Percentiles rank a stretch among this genome's conserved stretches.
Evolutionary conservation across 768 basidiomycete species (phyloP).

Genomic region (Mycena alexandri): DNA sequence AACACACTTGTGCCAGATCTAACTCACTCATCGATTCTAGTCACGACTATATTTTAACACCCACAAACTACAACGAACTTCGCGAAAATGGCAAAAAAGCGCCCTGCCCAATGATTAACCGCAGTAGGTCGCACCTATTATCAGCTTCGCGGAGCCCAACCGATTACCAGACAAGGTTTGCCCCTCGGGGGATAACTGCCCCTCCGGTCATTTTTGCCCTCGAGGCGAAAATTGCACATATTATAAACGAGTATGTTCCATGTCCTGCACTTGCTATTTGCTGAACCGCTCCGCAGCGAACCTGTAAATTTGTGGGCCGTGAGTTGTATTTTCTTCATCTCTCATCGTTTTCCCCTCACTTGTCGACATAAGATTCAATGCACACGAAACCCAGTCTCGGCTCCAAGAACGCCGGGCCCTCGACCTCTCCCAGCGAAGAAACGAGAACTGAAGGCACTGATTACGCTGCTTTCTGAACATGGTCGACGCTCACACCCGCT

Average conservation of each 20-base stretch:
- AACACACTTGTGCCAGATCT: too few relatives aligned
- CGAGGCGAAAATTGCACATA: constrained; percentile 49
- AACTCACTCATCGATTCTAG: too few relatives aligned
- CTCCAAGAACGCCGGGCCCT: background rate
- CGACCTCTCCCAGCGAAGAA: background rate
- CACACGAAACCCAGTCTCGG: constrained; percentile 16
- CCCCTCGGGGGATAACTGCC: constrained; percentile 46
- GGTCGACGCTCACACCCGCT: too few relatives aligned
- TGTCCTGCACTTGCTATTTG: constrained; percentile 33
- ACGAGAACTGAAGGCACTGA: background rate
- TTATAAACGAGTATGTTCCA: constrained; percentile 49
- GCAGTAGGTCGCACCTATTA: constrained; percentile 42
- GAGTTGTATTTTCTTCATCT: constrained; percentile 7
- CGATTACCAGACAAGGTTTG: constrained; percentile 36
- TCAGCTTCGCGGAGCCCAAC: constrained; percentile 30
- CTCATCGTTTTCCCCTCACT: background rate
- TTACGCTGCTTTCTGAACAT: background rate
- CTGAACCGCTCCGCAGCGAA: constrained; percentile 12
- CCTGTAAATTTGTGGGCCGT: constrained; percentile 29
- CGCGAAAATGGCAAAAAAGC: constrained; percentile 55
- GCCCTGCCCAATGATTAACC: constrained; percentile 54
- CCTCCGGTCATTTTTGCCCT: constrained; percentile 54
- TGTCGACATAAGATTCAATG: constrained; percentile 11
- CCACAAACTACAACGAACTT: constrained; percentile 50
- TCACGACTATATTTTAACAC: constrained; percentile 55